Base-by-base conservation (phyloP, 495 filamentous ascomycete species). In the Lophiostoma macrostomum region DNA sequence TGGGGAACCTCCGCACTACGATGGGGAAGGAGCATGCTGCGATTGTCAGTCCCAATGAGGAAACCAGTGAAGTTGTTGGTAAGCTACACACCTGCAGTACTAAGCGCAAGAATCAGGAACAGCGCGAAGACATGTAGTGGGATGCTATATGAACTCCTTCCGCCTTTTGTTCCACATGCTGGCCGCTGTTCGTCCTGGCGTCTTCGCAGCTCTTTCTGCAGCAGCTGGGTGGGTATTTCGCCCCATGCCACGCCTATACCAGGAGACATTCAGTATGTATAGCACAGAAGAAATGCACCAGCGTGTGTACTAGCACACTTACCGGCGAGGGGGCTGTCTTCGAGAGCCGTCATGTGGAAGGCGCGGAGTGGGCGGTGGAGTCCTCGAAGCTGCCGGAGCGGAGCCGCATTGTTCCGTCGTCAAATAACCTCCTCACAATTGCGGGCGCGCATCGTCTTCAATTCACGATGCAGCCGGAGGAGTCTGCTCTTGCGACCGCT, bases 1-100 rank as follows among this genome's bases (percentile, higher is more conserved):
- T 58, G 1, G 67, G 72, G 53, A 69, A 71, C 35, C 67, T 69
- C 28, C 60, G 61, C 43, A 67, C 66, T 46, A 74, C 52, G 51
- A 73, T 64, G n/a, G 71, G 71, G 38, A 72, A 72, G 24, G 68
- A 66, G 60, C 71, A 73, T 43, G 71, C 71, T 63, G 32, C 53
- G 16, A 3, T 24, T 20, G 32, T 51, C n/a, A 41, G 35, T 51
- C 19, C 24, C 12, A 24, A 29, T 53, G 19, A 14, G 45, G 13
- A 22, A 40, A 30, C 22, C 14, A 16, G 27, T 13, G 28, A 23
- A 18, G 13, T 1, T n/a, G 39, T 25, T 14, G 0, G 37, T 5
- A 8, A n/a, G 8, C 2, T 7, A 35, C 28, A 37, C 57, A 67
- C 66, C 66, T 5, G 56, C 29, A 30, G 65, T 68, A 48, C 67